Conservation (phyloP, 768 basidiomycete genomes). For the Cystobasidium onofrii region DNA sequence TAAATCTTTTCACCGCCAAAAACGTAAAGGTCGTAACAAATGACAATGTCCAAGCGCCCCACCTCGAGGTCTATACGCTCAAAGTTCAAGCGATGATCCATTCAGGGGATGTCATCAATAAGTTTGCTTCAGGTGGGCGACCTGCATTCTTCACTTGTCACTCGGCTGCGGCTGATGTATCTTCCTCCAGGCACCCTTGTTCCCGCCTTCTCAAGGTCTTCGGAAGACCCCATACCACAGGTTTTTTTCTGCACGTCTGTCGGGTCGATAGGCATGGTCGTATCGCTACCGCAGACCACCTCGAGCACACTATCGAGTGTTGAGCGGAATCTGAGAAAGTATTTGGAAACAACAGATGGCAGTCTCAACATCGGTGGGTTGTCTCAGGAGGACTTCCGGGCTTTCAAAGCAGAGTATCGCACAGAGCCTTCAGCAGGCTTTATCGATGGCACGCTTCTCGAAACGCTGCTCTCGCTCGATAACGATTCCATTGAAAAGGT, state of each 20-base stretch:
- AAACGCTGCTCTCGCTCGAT: constrained; percentile 53
- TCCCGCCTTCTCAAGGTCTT: constrained; percentile 48
- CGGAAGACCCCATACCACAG: constrained; percentile 51
- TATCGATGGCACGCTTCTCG: constrained; percentile 79
- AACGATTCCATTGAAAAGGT: constrained; percentile 15
- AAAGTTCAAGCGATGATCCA: constrained; percentile 65
- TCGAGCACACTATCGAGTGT: constrained; percentile 60
- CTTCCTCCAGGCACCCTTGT: constrained; percentile 54
- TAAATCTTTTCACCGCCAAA: constrained; percentile 35
- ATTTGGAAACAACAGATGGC: background rate
- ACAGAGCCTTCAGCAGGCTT: constrained; percentile 60
- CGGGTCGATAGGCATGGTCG: constrained; percentile 67
- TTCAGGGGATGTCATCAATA: constrained; percentile 67
- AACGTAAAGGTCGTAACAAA: background rate
- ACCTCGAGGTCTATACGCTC: constrained; percentile 47
- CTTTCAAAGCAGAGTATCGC: constrained; percentile 51
- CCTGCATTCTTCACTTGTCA: background rate
- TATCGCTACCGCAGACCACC: constrained; percentile 53
- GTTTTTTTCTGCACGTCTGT: constrained; percentile 69
- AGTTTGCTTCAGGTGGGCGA: constrained; percentile 49
- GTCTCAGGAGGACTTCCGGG: constrained; percentile 60
- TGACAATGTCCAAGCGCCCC: constrained; percentile 47
- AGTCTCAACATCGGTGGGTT: constrained; percentile 53
- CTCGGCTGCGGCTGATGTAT: background rate
- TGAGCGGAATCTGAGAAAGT: constrained; percentile 62